phyloP scores from a whole-genome alignment of 495 filamentous ascomycete genomes.

The Aspergillus nidulans region DNA sequence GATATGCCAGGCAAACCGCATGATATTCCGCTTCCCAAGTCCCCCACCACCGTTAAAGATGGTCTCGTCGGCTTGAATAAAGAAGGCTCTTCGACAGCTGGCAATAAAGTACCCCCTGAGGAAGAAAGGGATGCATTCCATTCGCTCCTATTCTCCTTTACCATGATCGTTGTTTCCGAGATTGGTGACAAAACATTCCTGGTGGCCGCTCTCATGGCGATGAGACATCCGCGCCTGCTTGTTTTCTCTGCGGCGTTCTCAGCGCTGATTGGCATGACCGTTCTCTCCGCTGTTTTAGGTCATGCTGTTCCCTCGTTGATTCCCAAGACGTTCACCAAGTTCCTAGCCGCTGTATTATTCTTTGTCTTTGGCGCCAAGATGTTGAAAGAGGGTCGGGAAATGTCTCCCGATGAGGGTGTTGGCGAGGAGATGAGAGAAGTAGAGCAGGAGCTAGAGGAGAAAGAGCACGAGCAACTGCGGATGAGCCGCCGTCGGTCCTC shows the following conservation, averaged over 20 bases:
- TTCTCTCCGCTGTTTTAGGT: slow-evolving; percentile 92
- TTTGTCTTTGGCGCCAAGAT: slow-evolving; percentile 83
- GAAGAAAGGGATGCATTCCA: slow-evolving; percentile 80
- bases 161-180: slow-evolving; percentile 97
- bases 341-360: slow-evolving; percentile 80
- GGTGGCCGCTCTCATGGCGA: slow-evolving; percentile 96
- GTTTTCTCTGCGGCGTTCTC: slow-evolving; percentile 93
- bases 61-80: slow-evolving; percentile 60
- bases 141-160: slow-evolving; percentile 85
- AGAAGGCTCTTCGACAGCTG: neutral
- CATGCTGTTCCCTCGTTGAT: slow-evolving; percentile 90
- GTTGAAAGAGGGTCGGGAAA: slow-evolving; percentile 81
- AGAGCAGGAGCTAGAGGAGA: slow-evolving; percentile 90
- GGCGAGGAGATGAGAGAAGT: slow-evolving; percentile 96
- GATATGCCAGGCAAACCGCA: slow-evolving; percentile 77
- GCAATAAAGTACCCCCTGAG: slow-evolving; percentile 23
- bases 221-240: slow-evolving; percentile 90
- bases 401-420: slow-evolving; percentile 84
- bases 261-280: slow-evolving; percentile 88
- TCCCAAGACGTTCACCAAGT: slow-evolving; percentile 80
- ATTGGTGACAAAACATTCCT: slow-evolving; percentile 98
- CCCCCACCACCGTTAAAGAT: slow-evolving; percentile 60
- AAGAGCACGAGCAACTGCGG: slow-evolving; percentile 64
- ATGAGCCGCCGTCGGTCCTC: slow-evolving; percentile 51
- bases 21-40: slow-evolving; percentile 69